Evolutionary conservation across 176 grass and related monocot species (phyloP).

Genomic region (Carex parvula): DNA sequence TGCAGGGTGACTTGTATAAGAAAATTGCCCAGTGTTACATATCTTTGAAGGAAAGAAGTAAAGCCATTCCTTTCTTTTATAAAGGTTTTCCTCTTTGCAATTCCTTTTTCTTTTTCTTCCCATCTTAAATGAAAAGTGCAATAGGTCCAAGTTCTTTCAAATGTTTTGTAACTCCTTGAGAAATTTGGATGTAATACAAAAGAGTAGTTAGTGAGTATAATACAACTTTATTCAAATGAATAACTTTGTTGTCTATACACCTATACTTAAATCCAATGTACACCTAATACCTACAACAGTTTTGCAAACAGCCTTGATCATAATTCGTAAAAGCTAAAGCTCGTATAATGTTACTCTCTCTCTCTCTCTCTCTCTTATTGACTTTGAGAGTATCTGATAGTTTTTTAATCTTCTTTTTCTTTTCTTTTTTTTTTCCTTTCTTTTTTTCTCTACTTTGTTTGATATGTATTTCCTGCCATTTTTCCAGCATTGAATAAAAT

Average conservation of each 20-base stretch:
- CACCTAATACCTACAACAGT: background rate
- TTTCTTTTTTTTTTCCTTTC: background rate
- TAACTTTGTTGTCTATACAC: background rate
- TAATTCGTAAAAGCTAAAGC: background rate
- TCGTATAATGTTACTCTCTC: background rate
- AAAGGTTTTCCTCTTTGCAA: constrained; percentile 50
- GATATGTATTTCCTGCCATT: constrained; percentile 16
- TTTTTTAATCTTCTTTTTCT: background rate
- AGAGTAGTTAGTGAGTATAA: background rate
- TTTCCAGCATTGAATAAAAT: constrained; percentile 57
- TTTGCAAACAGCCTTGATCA: background rate
- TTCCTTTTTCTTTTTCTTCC: background rate
- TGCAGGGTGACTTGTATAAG: constrained; percentile 58
- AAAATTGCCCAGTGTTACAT: constrained; percentile 84
- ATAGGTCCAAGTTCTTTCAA: background rate
- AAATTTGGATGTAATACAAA: background rate
- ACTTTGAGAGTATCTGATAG: background rate
- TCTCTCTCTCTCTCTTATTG: background rate
- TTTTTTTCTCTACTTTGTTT: background rate
- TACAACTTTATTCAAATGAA: background rate
- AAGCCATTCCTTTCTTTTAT: constrained; percentile 73
- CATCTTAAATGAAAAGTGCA: background rate
- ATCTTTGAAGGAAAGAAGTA: constrained; percentile 46
- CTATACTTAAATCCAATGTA: background rate
- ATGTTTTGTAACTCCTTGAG: background rate